These are phyloP conservation scores for Termitomyces sp. DNA, from an alignment of 1,284 basidiomycete genomes.

Conservation along the genomic window DNA sequence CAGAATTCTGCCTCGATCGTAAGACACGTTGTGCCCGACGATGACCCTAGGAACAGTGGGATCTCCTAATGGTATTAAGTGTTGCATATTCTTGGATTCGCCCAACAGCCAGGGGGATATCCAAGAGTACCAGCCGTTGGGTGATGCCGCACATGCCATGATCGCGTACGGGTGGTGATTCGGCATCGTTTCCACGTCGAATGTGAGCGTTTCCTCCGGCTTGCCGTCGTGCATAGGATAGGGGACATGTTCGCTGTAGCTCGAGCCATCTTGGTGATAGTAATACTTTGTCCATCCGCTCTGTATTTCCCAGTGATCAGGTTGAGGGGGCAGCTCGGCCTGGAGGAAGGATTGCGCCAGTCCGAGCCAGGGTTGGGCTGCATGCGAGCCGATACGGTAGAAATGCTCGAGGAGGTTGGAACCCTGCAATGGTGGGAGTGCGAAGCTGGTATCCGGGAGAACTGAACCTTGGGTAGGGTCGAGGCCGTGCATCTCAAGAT, in stretches of 20 bases:
- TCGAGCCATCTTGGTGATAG: conserved; percentile 57
- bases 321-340: conserved; percentile 55
- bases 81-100: conserved; percentile 56
- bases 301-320: conserved; percentile 69
- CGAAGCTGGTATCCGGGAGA: conserved; percentile 75
- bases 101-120: conserved; percentile 89
- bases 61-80: conserved; percentile 74
- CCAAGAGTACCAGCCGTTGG: conserved; percentile 93
- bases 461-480: conserved; percentile 78
- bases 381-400: conserved; percentile 67
- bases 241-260: conserved; percentile 58
- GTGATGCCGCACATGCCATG: conserved; percentile 86
- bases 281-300: conserved; percentile 93
- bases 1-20: conserved; percentile 79
- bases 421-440: conserved; percentile 83
- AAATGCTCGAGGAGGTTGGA: conserved; percentile 87
- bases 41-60: conserved; percentile 55
- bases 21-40: conserved; percentile 94
- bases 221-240: conserved; percentile 55
- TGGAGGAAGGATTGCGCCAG: conserved; percentile 66
- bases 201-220: conserved; percentile 74
- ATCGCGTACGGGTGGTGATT: conserved; percentile 77
- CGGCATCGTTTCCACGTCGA: conserved; percentile 95
- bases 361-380: conserved; percentile 79
- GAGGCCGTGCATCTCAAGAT: conserved; percentile 77